Evolutionary conservation across 305 asterid species (phyloP).

Genomic region (Plantago coronopus): DNA sequence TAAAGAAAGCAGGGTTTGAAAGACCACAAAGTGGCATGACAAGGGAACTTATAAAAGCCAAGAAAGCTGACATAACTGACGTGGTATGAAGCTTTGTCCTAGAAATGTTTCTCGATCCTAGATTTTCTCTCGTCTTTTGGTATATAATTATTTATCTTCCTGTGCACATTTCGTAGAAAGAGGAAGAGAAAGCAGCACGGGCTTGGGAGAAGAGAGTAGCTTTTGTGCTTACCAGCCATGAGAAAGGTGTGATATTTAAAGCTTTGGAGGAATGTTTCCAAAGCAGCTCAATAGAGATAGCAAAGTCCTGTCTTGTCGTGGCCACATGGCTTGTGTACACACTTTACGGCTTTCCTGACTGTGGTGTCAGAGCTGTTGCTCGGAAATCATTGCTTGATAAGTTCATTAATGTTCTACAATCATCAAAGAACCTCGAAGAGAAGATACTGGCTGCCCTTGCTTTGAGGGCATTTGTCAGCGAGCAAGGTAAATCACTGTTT

Average conservation of each 20-base stretch:
- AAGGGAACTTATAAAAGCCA: constrained; percentile 32
- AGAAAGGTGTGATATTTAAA: constrained; percentile 60
- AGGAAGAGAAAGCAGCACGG: constrained; percentile 61
- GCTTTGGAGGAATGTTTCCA: constrained; percentile 68
- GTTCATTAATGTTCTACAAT: constrained; percentile 60
- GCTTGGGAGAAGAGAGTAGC: constrained; percentile 72
- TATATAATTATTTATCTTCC: background rate
- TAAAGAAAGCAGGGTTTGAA: constrained; percentile 58
- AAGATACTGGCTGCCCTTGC: constrained; percentile 71
- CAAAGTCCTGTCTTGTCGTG: constrained; percentile 57
- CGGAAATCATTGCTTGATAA: constrained; percentile 66
- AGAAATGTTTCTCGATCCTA: background rate
- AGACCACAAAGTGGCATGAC: constrained; percentile 37
- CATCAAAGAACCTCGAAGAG: constrained; percentile 77
- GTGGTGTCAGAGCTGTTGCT: constrained; percentile 60
- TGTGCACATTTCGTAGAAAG: constrained; percentile 37
- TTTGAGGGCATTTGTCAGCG: constrained; percentile 56
- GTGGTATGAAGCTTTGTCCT: constrained; percentile 33
- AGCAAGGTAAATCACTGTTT: constrained; percentile 43
- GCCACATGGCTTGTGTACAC: constrained; percentile 77
- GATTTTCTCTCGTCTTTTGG: background rate
- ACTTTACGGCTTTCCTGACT: constrained; percentile 66
- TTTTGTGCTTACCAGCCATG: constrained; percentile 67
- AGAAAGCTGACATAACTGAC: constrained; percentile 34
- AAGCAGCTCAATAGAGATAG: constrained; percentile 68